Conservation (phyloP, 2,329 filamentous ascomycete genomes). For the Cercospora zeae-maydis region DNA sequence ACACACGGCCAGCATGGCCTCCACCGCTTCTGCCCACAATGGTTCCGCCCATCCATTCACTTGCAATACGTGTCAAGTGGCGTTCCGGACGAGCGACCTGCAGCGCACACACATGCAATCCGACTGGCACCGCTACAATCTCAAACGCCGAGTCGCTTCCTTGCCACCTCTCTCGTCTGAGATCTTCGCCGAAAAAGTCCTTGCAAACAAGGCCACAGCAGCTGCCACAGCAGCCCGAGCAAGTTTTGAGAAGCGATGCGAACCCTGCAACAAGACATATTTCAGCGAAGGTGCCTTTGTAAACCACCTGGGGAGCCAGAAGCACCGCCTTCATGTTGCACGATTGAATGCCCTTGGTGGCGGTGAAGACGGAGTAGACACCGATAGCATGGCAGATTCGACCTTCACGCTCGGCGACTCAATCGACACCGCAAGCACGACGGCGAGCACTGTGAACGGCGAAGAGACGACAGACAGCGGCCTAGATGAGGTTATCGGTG, state of each 20-base stretch:
- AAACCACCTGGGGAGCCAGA: conserved; percentile 87
- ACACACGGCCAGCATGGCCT: conserved; percentile 23
- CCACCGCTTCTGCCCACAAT: conserved; percentile 16
- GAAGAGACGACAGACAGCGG: conserved; percentile 60
- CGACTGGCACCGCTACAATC: conserved; percentile 82
- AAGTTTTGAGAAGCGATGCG: conserved; percentile 79
- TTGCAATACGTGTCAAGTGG: conserved; percentile 97
- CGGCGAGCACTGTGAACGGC: conserved; percentile 43
- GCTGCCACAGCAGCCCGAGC: conserved; percentile 83
- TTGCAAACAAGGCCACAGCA: conserved; percentile 81
- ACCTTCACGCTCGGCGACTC: conserved; percentile 89
- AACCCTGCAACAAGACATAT: conserved; percentile 83
- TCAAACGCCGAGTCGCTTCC: conserved; percentile 88
- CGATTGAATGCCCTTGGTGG: conserved; percentile 42
- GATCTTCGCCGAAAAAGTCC: conserved; percentile 90
- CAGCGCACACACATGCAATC: conserved; percentile 96
- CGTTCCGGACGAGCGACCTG: conserved; percentile 87
- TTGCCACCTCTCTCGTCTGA: conserved; percentile 88
- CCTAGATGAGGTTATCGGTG: conserved; percentile 72
- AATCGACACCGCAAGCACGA: conserved; percentile 51
- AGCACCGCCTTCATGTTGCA: conserved; percentile 71
- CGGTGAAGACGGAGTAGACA: conserved; percentile 57
- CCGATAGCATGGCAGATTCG: conserved; percentile 74
- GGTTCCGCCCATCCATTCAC: conserved; percentile 76
- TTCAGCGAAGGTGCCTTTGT: conserved; percentile 94